These are phyloP conservation scores for Fragaria vesca DNA, from an alignment of 306 rosid genomes.

Conservation along the genomic window DNA sequence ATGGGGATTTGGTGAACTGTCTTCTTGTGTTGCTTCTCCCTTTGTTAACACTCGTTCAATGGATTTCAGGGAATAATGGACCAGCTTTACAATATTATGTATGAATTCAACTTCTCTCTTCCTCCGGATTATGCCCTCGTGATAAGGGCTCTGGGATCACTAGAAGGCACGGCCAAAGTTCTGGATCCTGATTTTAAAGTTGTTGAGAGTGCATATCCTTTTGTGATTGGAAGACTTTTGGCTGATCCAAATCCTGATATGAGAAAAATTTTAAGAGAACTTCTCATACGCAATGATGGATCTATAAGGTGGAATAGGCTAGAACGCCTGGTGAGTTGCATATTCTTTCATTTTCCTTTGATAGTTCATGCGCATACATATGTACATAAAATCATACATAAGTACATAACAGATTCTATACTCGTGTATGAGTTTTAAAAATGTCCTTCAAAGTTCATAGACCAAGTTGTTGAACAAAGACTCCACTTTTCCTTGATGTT, in stretches of 20 bases:
- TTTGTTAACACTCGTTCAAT: conserved; percentile 24
- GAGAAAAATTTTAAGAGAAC: conserved; percentile 94
- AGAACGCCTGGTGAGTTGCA: conserved; percentile 72
- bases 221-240: conserved; percentile 88
- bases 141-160: conserved; percentile 88
- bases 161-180: conserved; percentile 94
- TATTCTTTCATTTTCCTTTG: conserved; percentile 16
- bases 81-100: conserved; percentile 81
- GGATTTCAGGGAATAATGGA: conserved; percentile 88
- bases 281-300: conserved; percentile 79
- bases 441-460: neutral
- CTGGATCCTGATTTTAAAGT: conserved; percentile 93
- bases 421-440: neutral
- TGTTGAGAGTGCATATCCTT: conserved; percentile 89
- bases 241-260: conserved; percentile 93
- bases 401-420: neutral
- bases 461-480: neutral
- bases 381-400: neutral
- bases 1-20: neutral
- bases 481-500: neutral
- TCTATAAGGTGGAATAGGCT: conserved; percentile 95
- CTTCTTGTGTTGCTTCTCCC: neutral
- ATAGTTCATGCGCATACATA: neutral
- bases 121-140: conserved; percentile 99
- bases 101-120: conserved; percentile 81